Evolutionary conservation across 352 stramenopile genomes (phyloP), one percentile per base, ranked within the genome.

Genomic region (Pythium monospermum): DNA sequence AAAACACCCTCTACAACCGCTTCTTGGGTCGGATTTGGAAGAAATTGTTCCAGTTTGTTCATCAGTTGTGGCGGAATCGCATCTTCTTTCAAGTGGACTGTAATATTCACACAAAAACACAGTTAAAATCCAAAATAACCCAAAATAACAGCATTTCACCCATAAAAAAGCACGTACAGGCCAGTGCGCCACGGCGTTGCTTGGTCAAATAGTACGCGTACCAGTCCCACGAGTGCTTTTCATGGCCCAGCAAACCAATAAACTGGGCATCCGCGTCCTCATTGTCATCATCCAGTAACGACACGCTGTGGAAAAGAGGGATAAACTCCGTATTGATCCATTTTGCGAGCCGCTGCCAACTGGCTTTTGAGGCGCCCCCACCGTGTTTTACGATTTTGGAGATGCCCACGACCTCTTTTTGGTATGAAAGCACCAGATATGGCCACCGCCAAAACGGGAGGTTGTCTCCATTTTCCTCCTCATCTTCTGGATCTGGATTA

Each of bases 391-490:
- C 68, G 13, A 85, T 47, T 12, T 59, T 66, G 27, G 81, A 59
- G 13, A 94, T 70, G 1, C 79, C 78, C 31, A 83, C 47, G 19
- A 67, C 55, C 2, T 59, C 65, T 35, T 62, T 66, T 35, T 83
- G 74, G 63, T 75, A 90, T 53, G 88, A 77, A 12, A 91, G 72
- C 35, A 91, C 50, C 21, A 88, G 58, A 46, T 94, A 94, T 7
- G 83, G 83, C 83, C 83, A 94, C n/a, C 79, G 76, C 83, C 83
- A 94, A 39, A 91, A 64, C 22, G 63, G 48, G 0, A 73, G 76
- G 42, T 87, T 75, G n/a, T 68, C 42, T 36, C 87, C 76, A 18
- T 73, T 66, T 41, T 85, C 75, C 13, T 35, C 47, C 35, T 88
- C 76, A 18, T 73, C 66, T 41, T 85, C 75, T n/a, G n/a, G n/a